phyloP scores from a whole-genome alignment of 2,329 filamentous ascomycete species.

The Pestalotiopsis sp. region DNA sequence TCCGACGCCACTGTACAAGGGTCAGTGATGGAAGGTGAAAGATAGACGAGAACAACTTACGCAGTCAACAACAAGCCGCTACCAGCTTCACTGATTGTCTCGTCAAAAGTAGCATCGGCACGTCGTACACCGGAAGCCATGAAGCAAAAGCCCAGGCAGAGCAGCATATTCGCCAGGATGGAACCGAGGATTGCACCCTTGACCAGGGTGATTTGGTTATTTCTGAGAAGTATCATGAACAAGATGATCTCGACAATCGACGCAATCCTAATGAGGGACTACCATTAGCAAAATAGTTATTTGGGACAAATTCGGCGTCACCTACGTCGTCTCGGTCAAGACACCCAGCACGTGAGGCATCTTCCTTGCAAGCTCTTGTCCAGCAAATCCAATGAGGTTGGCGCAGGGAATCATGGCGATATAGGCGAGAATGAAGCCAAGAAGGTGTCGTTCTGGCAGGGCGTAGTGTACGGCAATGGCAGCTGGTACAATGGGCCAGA shows the following conservation, averaged over 20 bases:
- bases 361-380: constrained; percentile 73
- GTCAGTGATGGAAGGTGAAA: constrained; percentile 31
- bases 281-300: neutral
- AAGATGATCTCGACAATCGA: constrained; percentile 82
- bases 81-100: constrained; percentile 77
- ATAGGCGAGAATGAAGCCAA: constrained; percentile 72
- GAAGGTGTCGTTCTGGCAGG: constrained; percentile 50
- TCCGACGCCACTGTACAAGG: constrained; percentile 44
- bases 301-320: constrained; percentile 21
- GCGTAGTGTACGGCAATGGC: constrained; percentile 65
- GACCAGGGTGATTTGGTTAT: constrained; percentile 68
- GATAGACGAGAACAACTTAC: constrained; percentile 48
- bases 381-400: constrained; percentile 75
- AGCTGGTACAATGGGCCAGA: constrained; percentile 76
- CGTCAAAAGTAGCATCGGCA: constrained; percentile 72
- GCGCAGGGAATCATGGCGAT: constrained; percentile 78
- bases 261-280: constrained; percentile 49
- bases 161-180: constrained; percentile 78
- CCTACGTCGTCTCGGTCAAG: constrained; percentile 59
- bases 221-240: constrained; percentile 73
- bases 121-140: constrained; percentile 72
- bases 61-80: constrained; percentile 77
- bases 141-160: constrained; percentile 82
- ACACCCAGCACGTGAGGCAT: constrained; percentile 73
- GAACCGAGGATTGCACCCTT: constrained; percentile 83